phyloP scores from a whole-genome alignment of 2,329 filamentous ascomycete genomes.

The Aspergillus uvarum region DNA sequence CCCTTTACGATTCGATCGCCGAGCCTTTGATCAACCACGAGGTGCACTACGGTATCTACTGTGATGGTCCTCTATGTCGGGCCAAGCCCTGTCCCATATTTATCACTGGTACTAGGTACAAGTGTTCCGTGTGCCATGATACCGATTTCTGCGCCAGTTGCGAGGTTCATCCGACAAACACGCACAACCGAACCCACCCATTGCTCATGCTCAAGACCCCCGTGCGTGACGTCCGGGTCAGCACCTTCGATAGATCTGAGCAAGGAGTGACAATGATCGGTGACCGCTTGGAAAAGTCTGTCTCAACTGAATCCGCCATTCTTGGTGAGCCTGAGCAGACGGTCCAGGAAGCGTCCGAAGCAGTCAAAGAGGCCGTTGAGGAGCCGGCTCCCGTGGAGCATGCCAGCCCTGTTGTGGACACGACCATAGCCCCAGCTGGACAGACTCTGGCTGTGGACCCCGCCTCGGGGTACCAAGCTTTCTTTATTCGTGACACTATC shows the following conservation, averaged over 20 bases:
- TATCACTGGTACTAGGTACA: constrained; percentile 87
- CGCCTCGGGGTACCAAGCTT: constrained; percentile 50
- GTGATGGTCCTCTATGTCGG: constrained; percentile 86
- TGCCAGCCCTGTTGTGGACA: constrained; percentile 33
- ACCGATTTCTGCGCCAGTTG: constrained; percentile 93
- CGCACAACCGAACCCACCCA: constrained; percentile 93
- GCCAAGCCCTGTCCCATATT: constrained; percentile 48
- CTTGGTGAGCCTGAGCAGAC: constrained; percentile 39
- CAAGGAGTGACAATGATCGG: constrained; percentile 70
- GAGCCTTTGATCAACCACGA: constrained; percentile 47
- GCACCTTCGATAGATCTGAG: constrained; percentile 75
- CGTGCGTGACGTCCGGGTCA: constrained; percentile 82
- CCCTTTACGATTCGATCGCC: constrained; percentile 71
- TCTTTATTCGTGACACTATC: constrained; percentile 76
- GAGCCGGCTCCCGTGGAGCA: constrained; percentile 30
- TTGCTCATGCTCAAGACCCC: constrained; percentile 96
- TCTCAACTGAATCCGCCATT: constrained; percentile 51
- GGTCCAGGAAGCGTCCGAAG: constrained; percentile 6
- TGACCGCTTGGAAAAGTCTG: constrained; percentile 53
- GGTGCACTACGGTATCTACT: constrained; percentile 83
- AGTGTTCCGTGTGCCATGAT: constrained; percentile 94
- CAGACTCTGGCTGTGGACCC: constrained; percentile 36
- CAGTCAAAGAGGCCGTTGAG: neutral
- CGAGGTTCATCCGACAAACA: constrained; percentile 80
- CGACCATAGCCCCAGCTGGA: constrained; percentile 20